These are phyloP conservation scores for Tilletia walkeri DNA, from an alignment of 1,284 basidiomycete genomes.

Conservation along the genomic window DNA sequence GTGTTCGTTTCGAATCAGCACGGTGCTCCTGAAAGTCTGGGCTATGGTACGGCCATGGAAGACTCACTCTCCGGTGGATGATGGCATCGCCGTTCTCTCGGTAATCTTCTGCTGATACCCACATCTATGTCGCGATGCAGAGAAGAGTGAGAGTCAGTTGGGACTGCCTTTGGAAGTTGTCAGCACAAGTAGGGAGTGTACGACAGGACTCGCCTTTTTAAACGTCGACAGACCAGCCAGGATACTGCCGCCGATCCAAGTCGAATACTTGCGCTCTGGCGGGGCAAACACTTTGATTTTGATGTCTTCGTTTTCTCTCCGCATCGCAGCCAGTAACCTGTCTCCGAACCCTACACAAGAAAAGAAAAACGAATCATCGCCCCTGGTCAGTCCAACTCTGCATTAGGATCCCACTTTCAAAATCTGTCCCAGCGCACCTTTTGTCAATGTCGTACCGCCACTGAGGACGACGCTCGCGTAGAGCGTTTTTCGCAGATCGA, in stretches of 20 bases:
- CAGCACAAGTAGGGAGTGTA: not conserved
- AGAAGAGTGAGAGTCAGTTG: not conserved
- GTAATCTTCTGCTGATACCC: slow-evolving; percentile 21
- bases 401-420: not conserved
- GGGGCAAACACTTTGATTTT: slow-evolving; percentile 99
- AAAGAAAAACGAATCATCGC: no score
- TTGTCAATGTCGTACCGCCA: slow-evolving; percentile 78
- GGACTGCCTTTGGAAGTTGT: not conserved
- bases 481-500: slow-evolving; percentile 87
- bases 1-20: no score
- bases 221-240: slow-evolving; percentile 93
- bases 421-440: slow-evolving; percentile 25
- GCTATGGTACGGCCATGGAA: no score
- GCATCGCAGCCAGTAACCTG: slow-evolving; percentile 88
- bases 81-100: slow-evolving; percentile 13
- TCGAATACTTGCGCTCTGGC: slow-evolving; percentile 99
- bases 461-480: slow-evolving; percentile 96
- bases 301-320: slow-evolving; percentile 93
- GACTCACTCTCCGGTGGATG: slow-evolving; percentile 13
- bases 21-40: no score
- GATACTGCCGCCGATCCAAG: slow-evolving; percentile 87
- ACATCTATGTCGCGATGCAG: not conserved
- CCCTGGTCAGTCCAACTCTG: not conserved
- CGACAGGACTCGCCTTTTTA: slow-evolving; percentile 71
- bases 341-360: slow-evolving; percentile 70